These are phyloP conservation scores for Chiua virens DNA, from an alignment of 768 basidiomycete species.

Conservation along the genomic window DNA sequence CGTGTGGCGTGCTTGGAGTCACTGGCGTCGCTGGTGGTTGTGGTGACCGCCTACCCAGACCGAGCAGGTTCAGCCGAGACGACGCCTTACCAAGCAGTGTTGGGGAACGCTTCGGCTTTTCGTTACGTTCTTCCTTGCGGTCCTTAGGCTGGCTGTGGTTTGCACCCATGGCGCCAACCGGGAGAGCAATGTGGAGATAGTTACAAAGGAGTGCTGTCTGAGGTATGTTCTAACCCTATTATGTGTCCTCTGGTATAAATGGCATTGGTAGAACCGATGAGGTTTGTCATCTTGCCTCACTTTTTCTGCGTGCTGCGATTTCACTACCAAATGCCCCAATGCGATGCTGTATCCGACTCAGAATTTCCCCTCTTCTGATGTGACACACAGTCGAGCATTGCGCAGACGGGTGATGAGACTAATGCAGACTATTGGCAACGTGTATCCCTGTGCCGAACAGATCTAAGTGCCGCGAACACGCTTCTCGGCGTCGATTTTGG, in stretches of 20 bases:
- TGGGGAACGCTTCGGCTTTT: constrained; percentile 18
- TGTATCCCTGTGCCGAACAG: constrained; percentile 12
- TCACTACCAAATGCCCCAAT: constrained; percentile 11
- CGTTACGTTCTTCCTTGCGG: constrained; percentile 19
- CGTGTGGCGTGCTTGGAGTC: constrained; percentile 15
- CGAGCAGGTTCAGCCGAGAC: constrained; percentile 29
- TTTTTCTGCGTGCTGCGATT: constrained; percentile 29
- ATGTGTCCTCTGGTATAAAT: constrained; percentile 18
- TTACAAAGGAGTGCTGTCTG: background rate
- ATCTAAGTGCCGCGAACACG: constrained; percentile 4
- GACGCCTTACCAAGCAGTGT: constrained; percentile 27
- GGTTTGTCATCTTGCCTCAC: constrained; percentile 26
- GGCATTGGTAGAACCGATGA: constrained; percentile 10
- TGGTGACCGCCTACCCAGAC: constrained; percentile 29
- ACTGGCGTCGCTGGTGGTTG: constrained; percentile 29
- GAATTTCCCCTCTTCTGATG: constrained; percentile 14
- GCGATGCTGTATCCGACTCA: constrained; percentile 16
- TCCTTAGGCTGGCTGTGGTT: constrained; percentile 28
- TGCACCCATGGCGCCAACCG: constrained; percentile 23
- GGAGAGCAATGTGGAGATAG: background rate
- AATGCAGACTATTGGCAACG: constrained; percentile 12
- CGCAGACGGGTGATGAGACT: background rate
- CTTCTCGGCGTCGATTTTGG: constrained; percentile 3
- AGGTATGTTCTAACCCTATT: constrained; percentile 17
- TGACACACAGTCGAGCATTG: constrained; percentile 7